Evolutionary conservation across 2,329 filamentous ascomycete species (phyloP), one percentile per base, ranked within the genome.

Genomic region (Penicillium palitans): DNA sequence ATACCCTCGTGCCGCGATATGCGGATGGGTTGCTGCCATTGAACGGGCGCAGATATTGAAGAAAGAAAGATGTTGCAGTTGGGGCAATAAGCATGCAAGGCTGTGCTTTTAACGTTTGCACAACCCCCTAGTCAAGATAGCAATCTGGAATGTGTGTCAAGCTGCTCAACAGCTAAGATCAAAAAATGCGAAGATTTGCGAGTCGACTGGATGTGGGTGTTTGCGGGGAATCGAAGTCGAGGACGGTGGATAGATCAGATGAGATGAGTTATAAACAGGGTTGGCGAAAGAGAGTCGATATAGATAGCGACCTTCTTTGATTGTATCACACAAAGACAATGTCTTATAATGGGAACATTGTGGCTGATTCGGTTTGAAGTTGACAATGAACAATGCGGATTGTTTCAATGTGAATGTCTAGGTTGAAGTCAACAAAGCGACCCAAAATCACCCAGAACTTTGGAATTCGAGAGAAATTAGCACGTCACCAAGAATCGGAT

Each of bases 11-110:
- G 64, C 63, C 60, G 63, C 64, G 41, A 70, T 57, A 52, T 59
- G 65, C 52, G 62, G 61, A 46, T 47, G 50, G 52, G 63, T 55
- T 46, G 61, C 62, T 57, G 70, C 71, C 72, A 74, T 74, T 66
- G 64, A 66, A 63, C 37, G 59, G 51, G 40, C 50, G 58, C 52
- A 55, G 44, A 62, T 49, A 45, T 25, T 19, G 56, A 51, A 47
- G 45, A 60, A 50, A 24, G 53, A 15, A 45, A 60, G 50, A 39
- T 58, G 19, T 47, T 60, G 24, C 15, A 39, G 33, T 33, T 21
- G 24, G 13, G 35, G 41, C 12, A 45, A 21, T 19, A 21, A 25
- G 19, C 27, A 52, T 52, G 40, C 40, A 53, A 35, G 29, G 29
- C 13, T 31, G 41, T 53, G 21, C 17, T 25, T 13, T 35, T 5